Base-by-base conservation (phyloP, 371 early-diverging fungal species). In the Mortierella sp. region DNA sequence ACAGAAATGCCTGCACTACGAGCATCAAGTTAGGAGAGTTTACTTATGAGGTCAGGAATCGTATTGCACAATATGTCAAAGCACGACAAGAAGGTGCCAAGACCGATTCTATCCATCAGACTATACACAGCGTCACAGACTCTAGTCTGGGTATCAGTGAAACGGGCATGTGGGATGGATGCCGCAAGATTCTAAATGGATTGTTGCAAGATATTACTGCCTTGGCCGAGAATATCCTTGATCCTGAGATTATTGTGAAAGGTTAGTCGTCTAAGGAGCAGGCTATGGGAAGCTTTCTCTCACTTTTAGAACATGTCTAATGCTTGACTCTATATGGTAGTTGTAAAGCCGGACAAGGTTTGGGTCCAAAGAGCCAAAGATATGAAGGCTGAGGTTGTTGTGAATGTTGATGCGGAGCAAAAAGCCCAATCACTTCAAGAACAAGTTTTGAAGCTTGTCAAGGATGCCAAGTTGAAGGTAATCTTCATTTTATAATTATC, bases 291-390 rank as follows among this genome's bases (percentile, higher is more conserved):
- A n/a, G n/a, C 50, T 59, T 38, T 3, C 0, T 36, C 15, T 63
- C 1, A 11, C 19, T 58, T 7, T 13, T 1, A 16, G n/a, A 16
- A 21, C 4, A 16, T 11, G 9, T 16, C 16, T 24, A n/a, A 57
- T 63, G 22, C 6, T 59, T 61, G 7, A 66, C 16, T 57, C 2
- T 73, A 5, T 57, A 10, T 24, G 13, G 47, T 45, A 88, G 91
- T 89, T 73, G 52, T 83, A 4, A 86, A 86, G 8, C 81, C 83
- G 3, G 88, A 87, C n/a, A 84, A 92, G 58, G 96, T 96, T 13
- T 96, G 97, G 97, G 76, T 90, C 40, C 85, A 85, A 69, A 89
- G 97, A 15, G 94, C 96, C 21, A 88, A 90, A 53, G 89, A 90
- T 50, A 88, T 96, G 83, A 95, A 96, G 83, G 89, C 88, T 0